These are phyloP conservation scores for Anethum foeniculum DNA, from an alignment of 140 eudicot genomes.

Conservation along the genomic window DNA sequence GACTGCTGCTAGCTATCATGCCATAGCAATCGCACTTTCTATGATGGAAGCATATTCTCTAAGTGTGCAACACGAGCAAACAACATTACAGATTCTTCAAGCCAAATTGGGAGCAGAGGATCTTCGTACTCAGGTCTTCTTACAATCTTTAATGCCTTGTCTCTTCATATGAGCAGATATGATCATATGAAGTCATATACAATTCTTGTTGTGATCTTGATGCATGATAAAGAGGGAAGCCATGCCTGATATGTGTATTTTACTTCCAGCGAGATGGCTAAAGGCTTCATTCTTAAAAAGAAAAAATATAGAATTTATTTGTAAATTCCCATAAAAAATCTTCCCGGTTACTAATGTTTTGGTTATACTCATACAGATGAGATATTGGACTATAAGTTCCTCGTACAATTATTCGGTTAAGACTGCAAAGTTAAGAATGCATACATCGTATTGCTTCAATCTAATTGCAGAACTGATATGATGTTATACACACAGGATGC, in stretches of 20 bases:
- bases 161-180: background rate
- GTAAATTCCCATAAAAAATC: no score
- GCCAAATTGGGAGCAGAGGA: slow-evolving; percentile 95
- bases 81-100: slow-evolving; percentile 93
- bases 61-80: slow-evolving; percentile 97
- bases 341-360: no score
- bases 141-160: background rate
- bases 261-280: background rate
- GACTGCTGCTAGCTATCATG: slow-evolving; percentile 99
- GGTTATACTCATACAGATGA: background rate
- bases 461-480: slow-evolving; percentile 1
- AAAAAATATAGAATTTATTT: background rate
- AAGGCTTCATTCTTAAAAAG: background rate
- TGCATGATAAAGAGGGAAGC: background rate
- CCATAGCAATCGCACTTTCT: slow-evolving; percentile 96
- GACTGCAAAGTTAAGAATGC: background rate
- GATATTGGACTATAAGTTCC: background rate
- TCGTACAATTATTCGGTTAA: background rate
- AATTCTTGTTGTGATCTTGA: background rate
- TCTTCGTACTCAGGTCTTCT: slow-evolving; percentile 85
- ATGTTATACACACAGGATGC: slow-evolving; percentile 63
- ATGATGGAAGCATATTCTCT: slow-evolving; percentile 99
- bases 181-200: background rate
- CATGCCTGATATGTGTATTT: background rate
- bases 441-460: background rate